Evolutionary conservation across 2,329 filamentous ascomycete genomes (phyloP), one percentile per base, ranked within the genome.

Genomic region (Alternaria sp.): DNA sequence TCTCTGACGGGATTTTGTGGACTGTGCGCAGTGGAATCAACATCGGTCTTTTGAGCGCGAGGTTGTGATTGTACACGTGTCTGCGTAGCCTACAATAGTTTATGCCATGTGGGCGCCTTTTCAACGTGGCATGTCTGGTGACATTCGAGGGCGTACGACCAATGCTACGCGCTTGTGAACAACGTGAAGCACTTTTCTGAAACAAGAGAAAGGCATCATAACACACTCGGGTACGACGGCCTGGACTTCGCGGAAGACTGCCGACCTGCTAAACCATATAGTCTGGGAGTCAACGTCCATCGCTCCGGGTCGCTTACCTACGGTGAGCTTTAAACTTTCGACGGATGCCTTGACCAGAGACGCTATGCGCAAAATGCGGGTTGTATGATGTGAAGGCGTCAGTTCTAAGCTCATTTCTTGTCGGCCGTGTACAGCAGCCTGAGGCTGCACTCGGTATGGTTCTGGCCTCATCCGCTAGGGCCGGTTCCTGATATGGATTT

Each of bases 1-100:
- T 48, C 28, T 30, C 38, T 43, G 30, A 41, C 43, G 57, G 52
- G 22, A 54, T 56, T 27, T 27, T 56, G 36, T 46, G 44, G 32
- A 36, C 32, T 62, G 59, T 40, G 34, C 28, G 41, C 28, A 40
- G 32, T 27, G 12, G 36, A 22, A 45, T 57, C 41, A 28, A 38
- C 27, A 45, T n/a, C 20, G 40, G 7, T 54, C 36, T 48, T 32
- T 40, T 8, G 30, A 41, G 45, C 38, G 41, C 52, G 45, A 56
- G 44, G n/a, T 32, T 55, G 16, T 18, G 30, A 18, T 27, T 30
- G 49, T 27, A 51, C 38, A 43, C 22, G 38, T 44, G 36, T 45
- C 41, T 49, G 44, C 28, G 54, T 27, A 51, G 32, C 54, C 50
- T 32, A 25, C 18, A 22, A 44, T 28, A 28, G 34, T 50, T 25